Evolutionary conservation across 108 stramenopile species (phyloP).

Genomic region (Nitzschia sp.): DNA sequence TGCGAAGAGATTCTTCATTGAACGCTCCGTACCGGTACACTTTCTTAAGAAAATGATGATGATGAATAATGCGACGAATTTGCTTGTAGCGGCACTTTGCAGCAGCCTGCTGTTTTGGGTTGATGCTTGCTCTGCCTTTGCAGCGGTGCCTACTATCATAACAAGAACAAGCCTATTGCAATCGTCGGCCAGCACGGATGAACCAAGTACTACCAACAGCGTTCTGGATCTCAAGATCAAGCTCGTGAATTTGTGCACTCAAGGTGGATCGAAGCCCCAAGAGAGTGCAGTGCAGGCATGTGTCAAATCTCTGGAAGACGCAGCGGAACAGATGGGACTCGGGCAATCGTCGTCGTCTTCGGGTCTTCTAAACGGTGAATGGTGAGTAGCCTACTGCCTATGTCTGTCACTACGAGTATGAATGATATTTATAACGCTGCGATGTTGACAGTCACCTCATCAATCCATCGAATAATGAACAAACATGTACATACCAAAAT

Average conservation of each 20-base stretch:
- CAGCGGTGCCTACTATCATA: too few relatives aligned
- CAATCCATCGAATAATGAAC: too few relatives aligned
- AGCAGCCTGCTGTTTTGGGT: background rate
- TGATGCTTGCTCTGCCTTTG: background rate
- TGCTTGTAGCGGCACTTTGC: background rate
- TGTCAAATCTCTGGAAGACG: constrained; percentile 32
- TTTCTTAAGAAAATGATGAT: background rate
- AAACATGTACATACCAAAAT: too few relatives aligned
- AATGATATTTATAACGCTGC: too few relatives aligned
- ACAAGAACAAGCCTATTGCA: too few relatives aligned
- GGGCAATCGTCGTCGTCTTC: constrained; percentile 68
- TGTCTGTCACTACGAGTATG: too few relatives aligned
- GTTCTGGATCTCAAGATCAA: constrained; percentile 26
- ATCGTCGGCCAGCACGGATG: too few relatives aligned
- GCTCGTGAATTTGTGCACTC: constrained; percentile 19
- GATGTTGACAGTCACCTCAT: too few relatives aligned
- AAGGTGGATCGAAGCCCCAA: constrained; percentile 19
- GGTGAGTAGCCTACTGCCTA: constrained; percentile 54
- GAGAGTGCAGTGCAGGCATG: constrained; percentile 25
- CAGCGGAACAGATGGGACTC: constrained; percentile 34
- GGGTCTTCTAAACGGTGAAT: constrained; percentile 69
- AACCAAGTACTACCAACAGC: background rate
- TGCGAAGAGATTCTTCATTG: too few relatives aligned
- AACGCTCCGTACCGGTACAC: too few relatives aligned
- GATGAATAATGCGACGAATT: background rate